Base-by-base conservation (phyloP, 2,329 filamentous ascomycete species). In the Claviceps cyperi region DNA sequence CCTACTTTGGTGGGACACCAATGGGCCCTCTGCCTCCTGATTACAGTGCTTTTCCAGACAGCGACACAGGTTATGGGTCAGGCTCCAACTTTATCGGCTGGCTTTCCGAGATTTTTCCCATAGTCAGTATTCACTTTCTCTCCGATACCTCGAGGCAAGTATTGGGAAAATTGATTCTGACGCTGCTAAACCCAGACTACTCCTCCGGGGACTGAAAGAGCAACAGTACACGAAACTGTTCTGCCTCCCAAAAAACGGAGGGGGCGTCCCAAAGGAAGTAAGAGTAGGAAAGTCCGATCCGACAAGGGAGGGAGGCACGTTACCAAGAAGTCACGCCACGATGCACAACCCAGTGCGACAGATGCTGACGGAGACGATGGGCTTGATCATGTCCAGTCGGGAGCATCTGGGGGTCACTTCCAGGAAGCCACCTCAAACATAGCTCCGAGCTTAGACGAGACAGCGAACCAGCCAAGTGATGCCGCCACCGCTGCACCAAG, bases 1-100 rank as follows among this genome's bases (percentile, higher is more conserved):
- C 75, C n/a, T 81, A 78, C 56, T 83, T 82, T 61, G 79, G 80
- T 7, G 77, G 78, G 24, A 71, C 77, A 44, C 76, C 77, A 38
- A 74, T 72, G 28, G 73, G 72, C 4, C 73, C 74, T 7, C 70
- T 74, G 5, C 71, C 76, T n/a, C 69, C 71, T 0, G 62, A 69
- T 28, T 68, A 74, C 54, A 64, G 6, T 32, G 36, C 62, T 2
- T 82, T 81, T 48, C 78, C 79, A 1, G 66, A 69, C 24, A 82
- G 79, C 55, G 72, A 69, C 9, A 68, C 72, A 45, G 69, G 69
- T 13, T 80, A 81, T 58, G 78, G 79, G 3, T 65, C 73, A 1
- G 80, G 79, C 1, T 70, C 72, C 19, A 64, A 78, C 11, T 77
- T 83, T 52, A 69, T 83, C 32, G 74, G 76, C 19, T 83, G 79